Evolutionary conservation across 345 rosid genomes (phyloP), one percentile per base, ranked within the genome.

Genomic region (Eutrema yunnanense): DNA sequence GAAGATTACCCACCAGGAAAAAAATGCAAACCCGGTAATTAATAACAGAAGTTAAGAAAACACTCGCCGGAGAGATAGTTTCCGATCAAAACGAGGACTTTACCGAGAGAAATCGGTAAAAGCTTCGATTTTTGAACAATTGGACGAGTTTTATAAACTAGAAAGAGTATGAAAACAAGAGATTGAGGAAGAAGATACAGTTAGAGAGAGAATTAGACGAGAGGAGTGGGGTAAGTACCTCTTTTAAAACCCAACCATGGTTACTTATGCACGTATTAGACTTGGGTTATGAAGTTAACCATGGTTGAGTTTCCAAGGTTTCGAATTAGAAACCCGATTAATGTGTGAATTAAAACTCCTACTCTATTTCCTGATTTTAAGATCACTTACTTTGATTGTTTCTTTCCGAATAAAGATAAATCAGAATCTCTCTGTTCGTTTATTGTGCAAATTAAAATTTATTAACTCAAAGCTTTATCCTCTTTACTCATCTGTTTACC

Each of bases 241-340:
- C 49, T 75, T 67, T 67, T 27, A 63, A 69, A 70, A 70, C 26
- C 51, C 51, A 64, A 77, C 63, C 36, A 58, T 27, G 55, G 80
- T 64, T 71, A 65, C 68, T 71, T 77, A 51, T 65, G 63, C 51
- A 77, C 26, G 66, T 36, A 26, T 32, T 68, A 44, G 37, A 54
- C 55, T 29, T 46, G 59, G 58, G 76, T 71, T 65, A 59, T 9
- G 16, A 43, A 38, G 0, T 58, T 71, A 77, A 77, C 76, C 69
- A 71, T 71, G 73, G 76, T 77, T 77, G 10, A 71, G 67, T 70
- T 57, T 57, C 4, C 30, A n/a, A 9, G 4, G 26, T 14, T 65
- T 48, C 56, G 4, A 32, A 55, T 5, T 47, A 27, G 19, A 46
- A 63, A 19, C 29, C 67, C 59, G 47, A 63, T 69, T 61, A 14